Evolutionary conservation across 352 stramenopile species (phyloP), one percentile per base, ranked within the genome.

Genomic region (Aphanomyces astaci): DNA sequence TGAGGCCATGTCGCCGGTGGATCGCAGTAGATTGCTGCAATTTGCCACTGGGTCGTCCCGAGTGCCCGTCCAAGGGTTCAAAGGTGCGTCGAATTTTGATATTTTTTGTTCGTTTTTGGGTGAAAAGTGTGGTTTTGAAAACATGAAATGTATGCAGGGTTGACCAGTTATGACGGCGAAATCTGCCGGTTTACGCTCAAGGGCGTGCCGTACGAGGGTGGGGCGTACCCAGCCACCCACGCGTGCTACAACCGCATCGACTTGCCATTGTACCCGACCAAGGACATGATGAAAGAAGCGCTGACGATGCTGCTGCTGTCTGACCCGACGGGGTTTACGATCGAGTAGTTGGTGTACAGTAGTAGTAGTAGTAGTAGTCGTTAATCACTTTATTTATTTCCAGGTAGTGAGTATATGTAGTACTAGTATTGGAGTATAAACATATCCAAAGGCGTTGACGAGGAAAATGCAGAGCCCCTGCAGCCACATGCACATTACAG

Each of bases 241-340:
- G 90, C 86, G 67, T 94, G 86, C 71, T 94, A 92, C 74, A 92
- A 94, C 56, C 86, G 84, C 36, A 79, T 93, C 22, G 86, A 95
- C 59, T 49, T 93, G 70, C 86, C 86, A 22, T 54, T 89, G 24
- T 95, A 95, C 63, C 68, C 60, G 32, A 89, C 74, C 10, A 98
- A 96, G 75, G 73, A 80, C 48, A 90, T 98, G 66, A 77, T 99
- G 25, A 81, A 98, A 64, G 84, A 98, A 64, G 97, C 96, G 31
- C 78, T 99, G 2, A 97, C 89, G 60, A 83, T 97, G 59, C 90
- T 97, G n/a, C 90, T 99, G 22, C 90, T 96, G 45, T 98, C 98
- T 92, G 94, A 98, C 66, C 81, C 93, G 64, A 98, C 92, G 24
- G 95, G 97, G 66, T 98, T 99, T 72, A 91, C 76, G 46, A 81